Evolutionary conservation across 345 rosid species (phyloP).

Genomic region (Cardamine occulta): DNA sequence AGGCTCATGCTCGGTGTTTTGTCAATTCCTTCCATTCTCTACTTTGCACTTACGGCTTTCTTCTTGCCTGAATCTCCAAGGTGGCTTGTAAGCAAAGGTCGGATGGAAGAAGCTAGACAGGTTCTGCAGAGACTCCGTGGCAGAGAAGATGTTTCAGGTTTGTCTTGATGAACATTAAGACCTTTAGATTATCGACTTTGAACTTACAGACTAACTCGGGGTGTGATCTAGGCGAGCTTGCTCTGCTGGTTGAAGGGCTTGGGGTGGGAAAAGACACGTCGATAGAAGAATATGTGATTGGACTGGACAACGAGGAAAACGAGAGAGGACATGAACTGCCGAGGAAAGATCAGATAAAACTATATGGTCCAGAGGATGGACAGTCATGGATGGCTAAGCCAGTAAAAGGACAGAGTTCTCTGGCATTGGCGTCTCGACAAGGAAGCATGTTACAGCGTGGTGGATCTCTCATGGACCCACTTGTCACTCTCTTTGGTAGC

Average conservation of each 20-base stretch:
- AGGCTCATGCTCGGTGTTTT: slow-evolving; percentile 85
- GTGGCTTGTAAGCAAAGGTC: slow-evolving; percentile 93
- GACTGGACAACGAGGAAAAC: slow-evolving; percentile 56
- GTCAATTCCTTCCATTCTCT: slow-evolving; percentile 65
- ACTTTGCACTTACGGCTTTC: slow-evolving; percentile 58
- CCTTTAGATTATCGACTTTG: slow-evolving; percentile 11
- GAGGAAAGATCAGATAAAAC: slow-evolving; percentile 45
- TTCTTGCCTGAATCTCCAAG: slow-evolving; percentile 94
- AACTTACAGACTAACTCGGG: background rate
- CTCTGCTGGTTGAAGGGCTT: slow-evolving; percentile 90
- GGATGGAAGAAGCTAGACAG: slow-evolving; percentile 70
- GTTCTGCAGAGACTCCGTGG: slow-evolving; percentile 81
- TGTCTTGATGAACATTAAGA: slow-evolving; percentile 33
- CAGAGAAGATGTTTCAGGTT: slow-evolving; percentile 87
- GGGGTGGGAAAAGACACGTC: slow-evolving; percentile 81
- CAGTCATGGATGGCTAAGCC: slow-evolving; percentile 89
- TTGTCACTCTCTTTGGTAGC: slow-evolving; percentile 86
- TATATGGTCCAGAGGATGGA: slow-evolving; percentile 77
- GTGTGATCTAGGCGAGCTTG: slow-evolving; percentile 72
- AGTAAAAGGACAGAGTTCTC: slow-evolving; percentile 66
- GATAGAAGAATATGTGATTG: slow-evolving; percentile 81
- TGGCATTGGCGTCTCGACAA: slow-evolving; percentile 68
- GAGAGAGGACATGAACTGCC: slow-evolving; percentile 50
- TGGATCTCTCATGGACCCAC: slow-evolving; percentile 67
- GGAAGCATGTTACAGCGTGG: slow-evolving; percentile 67